phyloP scores from a whole-genome alignment of 2,329 filamentous ascomycete species.

The Aspergillus uvarum region DNA sequence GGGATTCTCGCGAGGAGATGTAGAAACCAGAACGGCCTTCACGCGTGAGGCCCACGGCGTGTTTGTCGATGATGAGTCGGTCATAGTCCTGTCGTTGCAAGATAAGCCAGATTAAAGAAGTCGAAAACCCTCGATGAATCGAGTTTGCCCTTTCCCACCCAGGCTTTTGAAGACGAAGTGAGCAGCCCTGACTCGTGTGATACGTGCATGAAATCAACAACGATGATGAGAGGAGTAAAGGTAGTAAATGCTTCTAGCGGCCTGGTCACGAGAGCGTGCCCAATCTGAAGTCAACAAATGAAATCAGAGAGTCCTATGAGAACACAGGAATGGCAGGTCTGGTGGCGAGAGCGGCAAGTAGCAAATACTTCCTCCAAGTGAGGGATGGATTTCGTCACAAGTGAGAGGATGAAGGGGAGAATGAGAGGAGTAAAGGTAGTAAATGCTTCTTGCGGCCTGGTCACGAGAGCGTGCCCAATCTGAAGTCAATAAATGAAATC shows the following conservation, averaged over 20 bases:
- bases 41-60: constrained; percentile 11
- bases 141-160: constrained; percentile 23
- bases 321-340: constrained; percentile 25
- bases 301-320: constrained; percentile 23
- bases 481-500: constrained; percentile 10
- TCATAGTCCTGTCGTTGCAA: constrained; percentile 17
- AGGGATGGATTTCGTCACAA: not conserved
- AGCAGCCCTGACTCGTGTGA: constrained; percentile 24
- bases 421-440: constrained; percentile 4
- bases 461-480: constrained; percentile 11
- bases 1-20: constrained; percentile 13
- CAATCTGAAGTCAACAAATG: constrained; percentile 8
- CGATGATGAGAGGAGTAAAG: constrained; percentile 7
- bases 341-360: constrained; percentile 19
- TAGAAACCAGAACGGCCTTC: constrained; percentile 20
- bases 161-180: constrained; percentile 18
- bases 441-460: constrained; percentile 7
- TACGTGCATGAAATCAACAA: constrained; percentile 11
- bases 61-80: constrained; percentile 12
- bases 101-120: constrained; percentile 10
- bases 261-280: constrained; percentile 10
- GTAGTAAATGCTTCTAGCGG: constrained; percentile 3
- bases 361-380: constrained; percentile 10
- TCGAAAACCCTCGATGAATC: constrained; percentile 20
- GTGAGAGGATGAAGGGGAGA: too few species aligned